These are phyloP conservation scores for Knufia fluminis DNA, from an alignment of 2,329 filamentous ascomycete species.

Conservation along the genomic window DNA sequence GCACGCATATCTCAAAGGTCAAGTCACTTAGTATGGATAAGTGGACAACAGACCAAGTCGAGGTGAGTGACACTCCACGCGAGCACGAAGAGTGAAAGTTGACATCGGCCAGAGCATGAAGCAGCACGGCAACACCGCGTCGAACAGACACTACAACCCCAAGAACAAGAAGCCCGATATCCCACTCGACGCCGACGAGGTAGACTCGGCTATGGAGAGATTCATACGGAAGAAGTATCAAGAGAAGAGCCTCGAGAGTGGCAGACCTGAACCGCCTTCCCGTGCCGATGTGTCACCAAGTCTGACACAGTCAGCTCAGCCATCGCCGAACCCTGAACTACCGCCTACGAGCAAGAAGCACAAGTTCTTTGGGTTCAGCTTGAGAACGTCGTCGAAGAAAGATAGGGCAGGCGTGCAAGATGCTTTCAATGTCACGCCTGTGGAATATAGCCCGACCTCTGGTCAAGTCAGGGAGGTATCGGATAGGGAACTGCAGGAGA, in stretches of 20 bases:
- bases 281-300: slow-evolving; percentile 32
- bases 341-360: slow-evolving; percentile 46
- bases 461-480: slow-evolving; percentile 16
- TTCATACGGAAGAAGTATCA: slow-evolving; percentile 95
- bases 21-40: slow-evolving; percentile 98
- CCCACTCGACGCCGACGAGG: slow-evolving; percentile 83
- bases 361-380: slow-evolving; percentile 53
- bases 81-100: slow-evolving; percentile 12
- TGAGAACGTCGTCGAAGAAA: slow-evolving; percentile 54
- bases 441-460: slow-evolving; percentile 17
- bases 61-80: slow-evolving; percentile 46
- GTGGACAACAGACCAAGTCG: slow-evolving; percentile 92
- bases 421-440: slow-evolving; percentile 20
- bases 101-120: slow-evolving; percentile 68
- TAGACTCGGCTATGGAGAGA: slow-evolving; percentile 86
- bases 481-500: slow-evolving; percentile 54
- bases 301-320: slow-evolving; percentile 42
- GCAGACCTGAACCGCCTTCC: slow-evolving; percentile 33
- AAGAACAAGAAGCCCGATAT: slow-evolving; percentile 72
- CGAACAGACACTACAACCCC: slow-evolving; percentile 85
- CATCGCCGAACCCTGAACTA: slow-evolving; percentile 39
- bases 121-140: slow-evolving; percentile 73
- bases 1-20: slow-evolving; percentile 96
- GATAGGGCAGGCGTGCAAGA: slow-evolving; percentile 23
- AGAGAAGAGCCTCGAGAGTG: slow-evolving; percentile 47